Evolutionary conservation across 139 green algal genomes (phyloP).

Genomic region (Pseudopediastrum boryanum): DNA sequence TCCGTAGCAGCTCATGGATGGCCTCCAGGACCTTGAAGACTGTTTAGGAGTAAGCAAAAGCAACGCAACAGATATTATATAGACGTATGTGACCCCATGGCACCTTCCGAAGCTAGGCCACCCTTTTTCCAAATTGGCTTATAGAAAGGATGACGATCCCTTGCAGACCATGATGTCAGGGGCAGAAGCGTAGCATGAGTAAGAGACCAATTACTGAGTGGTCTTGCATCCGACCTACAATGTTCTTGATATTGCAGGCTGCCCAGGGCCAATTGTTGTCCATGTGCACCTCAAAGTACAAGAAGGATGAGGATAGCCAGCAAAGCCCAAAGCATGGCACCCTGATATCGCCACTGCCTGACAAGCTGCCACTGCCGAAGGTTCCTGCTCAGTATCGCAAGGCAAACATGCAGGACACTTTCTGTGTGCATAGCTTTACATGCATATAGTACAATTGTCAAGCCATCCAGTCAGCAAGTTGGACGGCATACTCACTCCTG

Average conservation of each 20-base stretch:
- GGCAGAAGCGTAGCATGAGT: not conserved
- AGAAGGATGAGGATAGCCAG: too few relatives aligned
- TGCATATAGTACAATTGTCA: not conserved
- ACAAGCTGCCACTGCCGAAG: too few relatives aligned
- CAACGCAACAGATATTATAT: not conserved
- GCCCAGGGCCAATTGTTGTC: too few relatives aligned
- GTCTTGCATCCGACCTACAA: too few relatives aligned
- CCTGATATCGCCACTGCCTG: too few relatives aligned
- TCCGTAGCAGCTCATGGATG: slow-evolving; percentile 61
- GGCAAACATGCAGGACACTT: not conserved
- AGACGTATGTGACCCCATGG: not conserved
- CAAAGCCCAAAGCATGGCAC: too few relatives aligned
- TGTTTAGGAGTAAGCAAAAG: slow-evolving; percentile 16
- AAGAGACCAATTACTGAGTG: too few relatives aligned
- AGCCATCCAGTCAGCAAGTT: not conserved
- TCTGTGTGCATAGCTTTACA: not conserved
- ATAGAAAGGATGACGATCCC: not conserved
- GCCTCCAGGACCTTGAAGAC: slow-evolving; percentile 62
- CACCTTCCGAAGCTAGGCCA: not conserved
- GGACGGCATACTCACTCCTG: not conserved
- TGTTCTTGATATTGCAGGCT: too few relatives aligned
- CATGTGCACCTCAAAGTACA: too few relatives aligned
- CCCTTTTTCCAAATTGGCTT: not conserved
- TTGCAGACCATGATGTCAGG: not conserved
- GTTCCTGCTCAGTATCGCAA: not conserved